A percentile compares a stretch with the other conserved stretches of the same genome.
phyloP scores from a whole-genome alignment of 2,329 filamentous ascomycete species.

The Epichloe baconii region DNA sequence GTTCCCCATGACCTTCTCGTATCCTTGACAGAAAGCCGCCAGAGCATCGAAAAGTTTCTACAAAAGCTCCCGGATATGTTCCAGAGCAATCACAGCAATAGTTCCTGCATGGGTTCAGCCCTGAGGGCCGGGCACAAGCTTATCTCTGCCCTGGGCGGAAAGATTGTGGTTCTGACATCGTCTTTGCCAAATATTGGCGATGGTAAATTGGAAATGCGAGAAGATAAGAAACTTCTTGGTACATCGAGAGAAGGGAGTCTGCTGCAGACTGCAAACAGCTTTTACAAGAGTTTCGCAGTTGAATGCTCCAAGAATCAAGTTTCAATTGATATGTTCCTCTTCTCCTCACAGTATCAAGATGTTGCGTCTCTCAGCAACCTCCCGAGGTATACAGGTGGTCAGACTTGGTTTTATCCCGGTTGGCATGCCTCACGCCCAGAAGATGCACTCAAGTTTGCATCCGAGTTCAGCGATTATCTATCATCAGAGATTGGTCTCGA shows the following conservation, averaged over 20 bases:
- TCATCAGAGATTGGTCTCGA: conserved; percentile 93
- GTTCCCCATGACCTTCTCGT: conserved; percentile 87
- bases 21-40: conserved; percentile 73
- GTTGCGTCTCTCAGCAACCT: conserved; percentile 93
- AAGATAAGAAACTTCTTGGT: conserved; percentile 90
- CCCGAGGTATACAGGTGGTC: conserved; percentile 88
- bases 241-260: conserved; percentile 81
- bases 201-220: conserved; percentile 82
- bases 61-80: conserved; percentile 93
- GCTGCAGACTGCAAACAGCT: conserved; percentile 84
- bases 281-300: conserved; percentile 98
- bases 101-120: conserved; percentile 90
- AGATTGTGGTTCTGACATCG: conserved; percentile 83
- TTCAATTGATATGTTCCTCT: conserved; percentile 96
- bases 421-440: conserved; percentile 92
- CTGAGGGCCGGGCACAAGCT: conserved; percentile 89
- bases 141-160: conserved; percentile 86
- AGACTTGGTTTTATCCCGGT: conserved; percentile 96
- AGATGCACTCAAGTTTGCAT: conserved; percentile 94
- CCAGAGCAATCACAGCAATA: conserved; percentile 78
- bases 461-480: conserved; percentile 93
- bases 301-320: conserved; percentile 99
- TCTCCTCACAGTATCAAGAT: conserved; percentile 92
- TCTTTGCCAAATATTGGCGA: conserved; percentile 82
- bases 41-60: conserved; percentile 85